A percentile compares a stretch with the other conserved stretches of the same genome.
phyloP scores from a whole-genome alignment of 208 protist genomes.

The Endotrypanum monterogeii region DNA sequence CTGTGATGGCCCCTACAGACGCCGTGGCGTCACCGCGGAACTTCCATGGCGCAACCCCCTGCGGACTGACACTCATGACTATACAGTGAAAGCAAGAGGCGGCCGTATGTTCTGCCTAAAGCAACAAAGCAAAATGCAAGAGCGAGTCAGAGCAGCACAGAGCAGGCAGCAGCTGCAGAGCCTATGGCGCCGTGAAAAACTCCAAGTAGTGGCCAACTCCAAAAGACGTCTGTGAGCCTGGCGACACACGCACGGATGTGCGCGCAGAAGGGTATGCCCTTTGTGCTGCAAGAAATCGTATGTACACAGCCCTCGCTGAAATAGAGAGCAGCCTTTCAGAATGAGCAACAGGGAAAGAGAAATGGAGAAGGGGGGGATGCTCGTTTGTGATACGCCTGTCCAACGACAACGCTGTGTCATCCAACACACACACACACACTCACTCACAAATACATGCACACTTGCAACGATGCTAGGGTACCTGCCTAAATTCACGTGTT shows the following conservation, averaged over 20 bases:
- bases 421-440: background rate
- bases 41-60: slow-evolving; percentile 63
- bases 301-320: background rate
- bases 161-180: background rate
- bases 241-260: background rate
- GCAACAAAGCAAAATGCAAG: background rate
- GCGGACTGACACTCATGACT: slow-evolving; percentile 28
- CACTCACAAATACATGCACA: background rate
- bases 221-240: background rate
- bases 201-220: background rate
- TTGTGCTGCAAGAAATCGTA: background rate
- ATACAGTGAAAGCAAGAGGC: background rate
- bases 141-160: background rate
- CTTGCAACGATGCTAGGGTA: background rate
- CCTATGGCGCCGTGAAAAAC: no score
- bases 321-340: background rate
- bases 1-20: slow-evolving; percentile 68
- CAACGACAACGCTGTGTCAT: background rate
- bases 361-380: no score
- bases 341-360: background rate
- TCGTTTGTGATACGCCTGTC: background rate
- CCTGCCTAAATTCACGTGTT: background rate
- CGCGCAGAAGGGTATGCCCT: background rate
- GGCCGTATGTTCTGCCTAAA: background rate
- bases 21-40: slow-evolving; percentile 64